These are phyloP conservation scores for Inga leiocalycina DNA, from an alignment of 306 rosid species.

Conservation along the genomic window DNA sequence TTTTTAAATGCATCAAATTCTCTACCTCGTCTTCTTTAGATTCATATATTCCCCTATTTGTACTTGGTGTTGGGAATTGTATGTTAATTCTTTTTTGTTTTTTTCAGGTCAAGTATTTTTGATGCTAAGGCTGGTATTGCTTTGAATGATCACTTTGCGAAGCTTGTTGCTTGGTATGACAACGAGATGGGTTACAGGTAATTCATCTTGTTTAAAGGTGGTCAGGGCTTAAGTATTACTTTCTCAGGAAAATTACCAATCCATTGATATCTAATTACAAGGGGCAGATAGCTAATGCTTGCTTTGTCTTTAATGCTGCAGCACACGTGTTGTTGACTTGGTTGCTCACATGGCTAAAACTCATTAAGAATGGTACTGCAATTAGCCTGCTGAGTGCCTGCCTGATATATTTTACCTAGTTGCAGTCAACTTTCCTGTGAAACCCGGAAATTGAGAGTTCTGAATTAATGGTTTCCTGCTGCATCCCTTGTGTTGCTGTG, in stretches of 20 bases:
- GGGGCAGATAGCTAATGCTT: slow-evolving; percentile 1
- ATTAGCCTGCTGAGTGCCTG: neutral
- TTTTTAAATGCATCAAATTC: neutral
- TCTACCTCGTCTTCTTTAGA: neutral
- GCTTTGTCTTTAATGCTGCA: slow-evolving; percentile 37
- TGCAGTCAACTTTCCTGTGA: neutral
- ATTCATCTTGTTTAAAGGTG: neutral
- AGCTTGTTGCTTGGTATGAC: slow-evolving; percentile 77
- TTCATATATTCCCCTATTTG: neutral
- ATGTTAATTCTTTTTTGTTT: neutral
- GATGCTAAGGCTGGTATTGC: slow-evolving; percentile 87
- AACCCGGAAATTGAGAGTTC: neutral
- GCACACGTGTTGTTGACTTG: slow-evolving; percentile 74
- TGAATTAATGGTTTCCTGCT: slow-evolving; percentile 33
- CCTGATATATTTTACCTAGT: neutral
- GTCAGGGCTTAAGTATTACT: neutral
- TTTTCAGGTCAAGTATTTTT: slow-evolving; percentile 75
- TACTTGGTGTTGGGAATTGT: neutral
- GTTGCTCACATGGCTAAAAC: slow-evolving; percentile 45
- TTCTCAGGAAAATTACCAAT: neutral
- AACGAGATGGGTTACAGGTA: slow-evolving; percentile 89
- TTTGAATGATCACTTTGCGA: slow-evolving; percentile 49
- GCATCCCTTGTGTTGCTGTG: slow-evolving; percentile 11
- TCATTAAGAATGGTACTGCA: slow-evolving; percentile 17
- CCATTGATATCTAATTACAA: neutral